These are phyloP conservation scores for Annulohypoxylon bovei DNA, from an alignment of 495 filamentous ascomycete genomes.

Conservation along the genomic window DNA sequence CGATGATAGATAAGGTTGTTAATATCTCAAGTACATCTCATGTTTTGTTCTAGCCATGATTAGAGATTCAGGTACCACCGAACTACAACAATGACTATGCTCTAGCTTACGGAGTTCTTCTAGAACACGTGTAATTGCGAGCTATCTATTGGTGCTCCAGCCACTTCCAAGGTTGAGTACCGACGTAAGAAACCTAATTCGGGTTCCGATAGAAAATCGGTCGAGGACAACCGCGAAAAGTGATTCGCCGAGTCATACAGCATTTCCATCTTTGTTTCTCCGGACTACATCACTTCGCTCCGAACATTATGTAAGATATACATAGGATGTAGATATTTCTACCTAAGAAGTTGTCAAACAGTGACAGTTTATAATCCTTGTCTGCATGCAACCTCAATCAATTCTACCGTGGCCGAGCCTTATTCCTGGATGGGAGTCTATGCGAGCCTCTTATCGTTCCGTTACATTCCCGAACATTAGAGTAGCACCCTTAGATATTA, in stretches of 20 bases:
- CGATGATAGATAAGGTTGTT: constrained; percentile 1
- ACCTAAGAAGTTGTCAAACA: background rate
- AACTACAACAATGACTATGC: background rate
- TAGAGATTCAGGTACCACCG: background rate
- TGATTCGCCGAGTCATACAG: constrained; percentile 33
- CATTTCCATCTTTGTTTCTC: constrained; percentile 40
- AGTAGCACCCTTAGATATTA: constrained; percentile 18
- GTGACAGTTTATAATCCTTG: constrained; percentile 1
- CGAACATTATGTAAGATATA: constrained; percentile 15
- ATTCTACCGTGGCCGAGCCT: constrained; percentile 37
- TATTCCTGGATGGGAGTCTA: constrained; percentile 12
- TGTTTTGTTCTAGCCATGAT: constrained; percentile 3
- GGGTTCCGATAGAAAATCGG: constrained; percentile 25
- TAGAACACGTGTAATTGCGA: constrained; percentile 17
- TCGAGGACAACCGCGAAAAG: constrained; percentile 2
- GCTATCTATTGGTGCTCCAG: constrained; percentile 7
- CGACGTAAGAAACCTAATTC: constrained; percentile 7
- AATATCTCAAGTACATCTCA: background rate
- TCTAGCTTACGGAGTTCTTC: constrained; percentile 20
- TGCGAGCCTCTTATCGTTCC: constrained; percentile 9
- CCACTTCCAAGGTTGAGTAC: background rate
- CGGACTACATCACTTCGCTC: constrained; percentile 18
- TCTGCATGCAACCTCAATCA: constrained; percentile 31
- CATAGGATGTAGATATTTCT: background rate
- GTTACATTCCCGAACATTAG: constrained; percentile 34